Percentiles rank a stretch among this genome's conserved stretches.
Evolutionary conservation across 495 filamentous ascomycete genomes (phyloP).

Genomic region (Parathielavia hyrcaniae): DNA sequence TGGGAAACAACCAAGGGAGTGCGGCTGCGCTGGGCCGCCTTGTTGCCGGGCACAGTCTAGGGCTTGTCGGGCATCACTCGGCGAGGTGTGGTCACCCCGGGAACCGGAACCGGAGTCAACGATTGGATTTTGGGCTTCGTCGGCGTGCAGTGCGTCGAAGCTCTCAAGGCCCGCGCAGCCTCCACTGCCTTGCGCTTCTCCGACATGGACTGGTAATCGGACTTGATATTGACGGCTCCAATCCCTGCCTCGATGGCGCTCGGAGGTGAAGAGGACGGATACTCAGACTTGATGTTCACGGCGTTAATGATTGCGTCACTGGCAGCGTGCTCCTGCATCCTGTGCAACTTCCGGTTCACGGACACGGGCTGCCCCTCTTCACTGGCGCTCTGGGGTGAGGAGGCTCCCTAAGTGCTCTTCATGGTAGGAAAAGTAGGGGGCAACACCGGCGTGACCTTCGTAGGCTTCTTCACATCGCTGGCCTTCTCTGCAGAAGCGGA

Average conservation of each 20-base stretch:
- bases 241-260: background rate
- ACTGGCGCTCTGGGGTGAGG: constrained; percentile 15
- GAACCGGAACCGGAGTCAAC: constrained; percentile 8
- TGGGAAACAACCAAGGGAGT: background rate
- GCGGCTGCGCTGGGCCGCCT: background rate
- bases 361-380: no score
- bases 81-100: background rate
- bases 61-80: background rate
- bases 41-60: background rate
- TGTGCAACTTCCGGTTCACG: no score
- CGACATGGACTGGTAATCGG: constrained; percentile 17
- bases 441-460: constrained; percentile 38
- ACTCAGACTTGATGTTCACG: no score
- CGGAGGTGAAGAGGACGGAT: constrained; percentile 11
- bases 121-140: background rate
- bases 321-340: no score
- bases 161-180: background rate
- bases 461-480: constrained; percentile 8
- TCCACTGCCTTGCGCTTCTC: constrained; percentile 7
- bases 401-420: constrained; percentile 29
- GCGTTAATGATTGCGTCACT: no score
- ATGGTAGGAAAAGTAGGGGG: constrained; percentile 30
- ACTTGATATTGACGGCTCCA: background rate
- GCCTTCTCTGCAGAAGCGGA: background rate
- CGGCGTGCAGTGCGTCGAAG: constrained; percentile 5